phyloP scores from a whole-genome alignment of 176 grass and related monocot species.

The Avena eriantha region DNA sequence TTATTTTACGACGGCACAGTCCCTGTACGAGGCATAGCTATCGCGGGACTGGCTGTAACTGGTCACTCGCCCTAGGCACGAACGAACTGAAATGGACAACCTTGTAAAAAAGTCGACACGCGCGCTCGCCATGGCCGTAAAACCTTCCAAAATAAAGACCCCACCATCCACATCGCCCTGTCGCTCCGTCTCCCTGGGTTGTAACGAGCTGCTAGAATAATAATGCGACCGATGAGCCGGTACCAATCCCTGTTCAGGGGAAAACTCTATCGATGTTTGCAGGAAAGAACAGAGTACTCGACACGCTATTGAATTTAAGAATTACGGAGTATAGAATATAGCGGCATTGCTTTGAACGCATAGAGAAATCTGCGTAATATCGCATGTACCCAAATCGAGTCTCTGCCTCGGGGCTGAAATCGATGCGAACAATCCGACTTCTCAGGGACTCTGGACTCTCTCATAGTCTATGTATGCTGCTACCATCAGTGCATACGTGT shows the following conservation, averaged over 20 bases:
- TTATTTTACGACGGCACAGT: slow-evolving; percentile 35
- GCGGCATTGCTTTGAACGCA: slow-evolving; percentile 52
- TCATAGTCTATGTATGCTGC: no score
- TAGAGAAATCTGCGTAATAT: slow-evolving; percentile 11
- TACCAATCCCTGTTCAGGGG: slow-evolving; percentile 15
- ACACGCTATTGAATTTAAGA: not conserved
- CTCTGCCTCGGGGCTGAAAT: not conserved
- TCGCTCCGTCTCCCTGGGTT: slow-evolving; percentile 42
- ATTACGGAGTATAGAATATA: slow-evolving; percentile 25
- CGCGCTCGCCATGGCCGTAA: not conserved
- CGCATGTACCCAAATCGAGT: not conserved
- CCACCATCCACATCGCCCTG: slow-evolving; percentile 23
- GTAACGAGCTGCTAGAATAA: slow-evolving; percentile 52
- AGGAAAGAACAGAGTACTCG: slow-evolving; percentile 25
- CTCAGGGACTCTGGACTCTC: no score
- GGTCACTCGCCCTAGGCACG: slow-evolving; percentile 43
- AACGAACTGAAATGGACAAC: not conserved
- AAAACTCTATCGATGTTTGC: not conserved
- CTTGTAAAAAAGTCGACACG: not conserved
- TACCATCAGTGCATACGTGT: no score
- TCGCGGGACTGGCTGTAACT: not conserved
- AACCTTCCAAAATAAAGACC: not conserved
- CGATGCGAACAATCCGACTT: no score
- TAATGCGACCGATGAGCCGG: slow-evolving; percentile 27
- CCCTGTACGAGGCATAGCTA: not conserved